Evolutionary conservation across 208 protist genomes (phyloP).

Genomic region (Acanthamoeba rhysodes): DNA sequence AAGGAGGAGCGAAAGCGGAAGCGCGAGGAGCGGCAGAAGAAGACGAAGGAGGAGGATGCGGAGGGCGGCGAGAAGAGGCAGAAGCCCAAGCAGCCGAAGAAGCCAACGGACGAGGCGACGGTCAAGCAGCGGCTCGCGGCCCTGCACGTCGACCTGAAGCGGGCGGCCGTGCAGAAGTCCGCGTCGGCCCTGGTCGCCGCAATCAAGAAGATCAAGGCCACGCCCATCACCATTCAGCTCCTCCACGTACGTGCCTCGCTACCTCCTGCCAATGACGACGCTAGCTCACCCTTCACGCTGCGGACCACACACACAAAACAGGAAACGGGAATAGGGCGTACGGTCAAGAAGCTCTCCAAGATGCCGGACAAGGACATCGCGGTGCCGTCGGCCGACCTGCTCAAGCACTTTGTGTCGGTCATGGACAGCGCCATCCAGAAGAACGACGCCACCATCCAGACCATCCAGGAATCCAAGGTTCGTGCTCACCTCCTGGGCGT

Average conservation of each 20-base stretch:
- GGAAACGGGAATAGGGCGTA: constrained; percentile 52
- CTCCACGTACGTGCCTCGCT: constrained; percentile 17
- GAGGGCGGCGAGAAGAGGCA: not conserved
- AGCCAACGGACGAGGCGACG: not conserved
- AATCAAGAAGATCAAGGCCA: constrained; percentile 24
- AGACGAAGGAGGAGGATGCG: not conserved
- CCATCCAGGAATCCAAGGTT: not conserved
- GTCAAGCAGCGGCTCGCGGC: not conserved
- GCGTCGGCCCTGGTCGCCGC: not conserved
- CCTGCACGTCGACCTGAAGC: constrained; percentile 14
- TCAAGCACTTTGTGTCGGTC: constrained; percentile 56
- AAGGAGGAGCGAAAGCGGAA: constrained; percentile 17
- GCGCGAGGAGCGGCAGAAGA: not conserved
- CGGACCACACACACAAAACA: not conserved
- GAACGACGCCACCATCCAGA: constrained; percentile 59
- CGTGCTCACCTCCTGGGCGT: not conserved
- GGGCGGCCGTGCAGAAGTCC: not conserved
- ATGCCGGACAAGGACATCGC: constrained; percentile 45
- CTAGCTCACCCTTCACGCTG: not conserved
- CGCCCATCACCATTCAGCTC: not conserved
- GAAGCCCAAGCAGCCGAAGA: not conserved
- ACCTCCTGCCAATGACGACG: not conserved
- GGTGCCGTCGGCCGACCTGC: not conserved
- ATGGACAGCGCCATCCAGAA: constrained; percentile 43
- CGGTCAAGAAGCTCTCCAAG: constrained; percentile 67